These are phyloP conservation scores for Andrographis paniculata DNA, from an alignment of 305 asterid species.

Conservation along the genomic window DNA sequence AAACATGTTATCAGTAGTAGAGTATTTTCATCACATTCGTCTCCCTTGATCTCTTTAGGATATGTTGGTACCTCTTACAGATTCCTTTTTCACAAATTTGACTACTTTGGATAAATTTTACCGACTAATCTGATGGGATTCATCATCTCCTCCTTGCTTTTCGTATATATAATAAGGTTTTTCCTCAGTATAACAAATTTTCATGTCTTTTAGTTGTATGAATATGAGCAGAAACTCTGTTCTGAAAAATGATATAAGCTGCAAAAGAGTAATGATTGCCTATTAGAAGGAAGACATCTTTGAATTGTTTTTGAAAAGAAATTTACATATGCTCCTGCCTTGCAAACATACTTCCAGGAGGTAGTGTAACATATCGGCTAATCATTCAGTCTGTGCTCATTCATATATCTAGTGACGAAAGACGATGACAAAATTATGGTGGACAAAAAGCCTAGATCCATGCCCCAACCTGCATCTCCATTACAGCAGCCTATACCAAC, in stretches of 20 bases:
- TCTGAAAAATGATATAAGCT: too few relatives aligned
- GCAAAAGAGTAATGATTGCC: too few relatives aligned
- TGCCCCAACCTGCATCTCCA: conserved; percentile 29
- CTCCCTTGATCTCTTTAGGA: conserved; percentile 1
- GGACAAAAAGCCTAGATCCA: conserved; percentile 30
- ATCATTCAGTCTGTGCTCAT: conserved; percentile 14
- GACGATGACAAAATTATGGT: conserved; percentile 31
- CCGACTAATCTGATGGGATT: too few relatives aligned
- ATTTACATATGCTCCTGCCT: background rate
- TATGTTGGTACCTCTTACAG: too few relatives aligned
- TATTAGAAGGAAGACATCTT: too few relatives aligned
- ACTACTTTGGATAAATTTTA: too few relatives aligned
- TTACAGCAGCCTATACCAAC: conserved; percentile 32
- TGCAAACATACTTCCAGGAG: conserved; percentile 10
- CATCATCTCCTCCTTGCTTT: too few relatives aligned
- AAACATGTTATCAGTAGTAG: background rate
- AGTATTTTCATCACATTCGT: background rate
- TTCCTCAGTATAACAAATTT: too few relatives aligned
- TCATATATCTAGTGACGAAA: conserved; percentile 35
- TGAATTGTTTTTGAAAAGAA: background rate
- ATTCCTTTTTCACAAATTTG: too few relatives aligned
- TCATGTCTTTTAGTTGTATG: too few relatives aligned
- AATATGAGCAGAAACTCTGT: too few relatives aligned
- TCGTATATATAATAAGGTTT: too few relatives aligned
- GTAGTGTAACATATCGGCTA: conserved; percentile 8